Percentiles rank a stretch among this genome's conserved stretches.
Evolutionary conservation across 768 basidiomycete genomes (phyloP).

Genomic region (Calocybe cyanea): DNA sequence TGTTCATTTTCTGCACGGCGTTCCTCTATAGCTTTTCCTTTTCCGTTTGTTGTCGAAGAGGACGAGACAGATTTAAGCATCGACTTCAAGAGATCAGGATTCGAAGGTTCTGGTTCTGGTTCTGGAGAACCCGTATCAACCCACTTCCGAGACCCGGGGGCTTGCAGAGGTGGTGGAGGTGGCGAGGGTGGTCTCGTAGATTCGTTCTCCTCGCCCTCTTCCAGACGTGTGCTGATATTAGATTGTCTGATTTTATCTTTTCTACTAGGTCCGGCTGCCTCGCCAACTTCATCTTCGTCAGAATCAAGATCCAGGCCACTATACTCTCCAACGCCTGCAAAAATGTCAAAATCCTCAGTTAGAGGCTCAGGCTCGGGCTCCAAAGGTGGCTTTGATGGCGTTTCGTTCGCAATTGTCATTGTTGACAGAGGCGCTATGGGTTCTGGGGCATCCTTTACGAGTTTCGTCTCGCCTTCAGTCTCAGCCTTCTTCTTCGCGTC

Average conservation of each 20-base stretch:
- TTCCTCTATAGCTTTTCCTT: conserved; percentile 6
- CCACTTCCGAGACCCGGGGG: conserved; percentile 35
- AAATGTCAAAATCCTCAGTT: conserved; percentile 79
- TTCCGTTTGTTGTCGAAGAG: conserved; percentile 7
- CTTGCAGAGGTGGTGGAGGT: neutral
- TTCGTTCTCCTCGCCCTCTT: conserved; percentile 6
- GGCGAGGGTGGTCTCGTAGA: too few relatives aligned
- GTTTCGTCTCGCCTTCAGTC: conserved; percentile 57
- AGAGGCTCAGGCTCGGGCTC: conserved; percentile 34
- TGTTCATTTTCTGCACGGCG: conserved; percentile 19
- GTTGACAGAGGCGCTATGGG: conserved; percentile 13
- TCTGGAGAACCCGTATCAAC: conserved; percentile 36
- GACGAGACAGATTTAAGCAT: conserved; percentile 9
- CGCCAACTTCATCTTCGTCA: conserved; percentile 38
- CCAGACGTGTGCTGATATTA: neutral
- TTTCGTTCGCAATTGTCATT: conserved; percentile 2
- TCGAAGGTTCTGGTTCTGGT: conserved; percentile 21
- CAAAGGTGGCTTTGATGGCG: conserved; percentile 8
- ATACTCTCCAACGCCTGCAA: conserved; percentile 83
- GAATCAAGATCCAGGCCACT: conserved; percentile 59
- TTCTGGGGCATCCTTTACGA: conserved; percentile 23
- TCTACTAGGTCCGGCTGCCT: neutral
- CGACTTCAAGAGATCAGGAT: conserved; percentile 11
- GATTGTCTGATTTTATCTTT: too few relatives aligned
- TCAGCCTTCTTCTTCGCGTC: conserved; percentile 55